A percentile compares a stretch with the other conserved stretches of the same genome.
Evolutionary conservation across 192 early-diverging fungal genomes (phyloP).

Genomic region (Umbelopsis sp.): DNA sequence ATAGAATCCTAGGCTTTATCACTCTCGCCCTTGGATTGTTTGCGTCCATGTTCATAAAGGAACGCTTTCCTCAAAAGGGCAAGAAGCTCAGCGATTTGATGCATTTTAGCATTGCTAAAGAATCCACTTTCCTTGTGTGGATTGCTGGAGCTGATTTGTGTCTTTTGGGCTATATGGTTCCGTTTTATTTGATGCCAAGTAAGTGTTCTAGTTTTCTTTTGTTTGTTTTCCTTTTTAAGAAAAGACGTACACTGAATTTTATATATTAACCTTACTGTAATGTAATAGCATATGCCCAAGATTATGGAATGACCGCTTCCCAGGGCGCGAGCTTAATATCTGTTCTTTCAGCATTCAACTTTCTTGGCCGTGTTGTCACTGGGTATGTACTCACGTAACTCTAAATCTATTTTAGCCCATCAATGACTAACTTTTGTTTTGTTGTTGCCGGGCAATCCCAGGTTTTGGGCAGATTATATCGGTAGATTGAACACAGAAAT

Average conservation of each 20-base stretch:
- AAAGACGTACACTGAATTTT: neutral
- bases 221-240: conserved; percentile 3
- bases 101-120: conserved; percentile 31
- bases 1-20: conserved; percentile 60
- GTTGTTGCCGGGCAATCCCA: neutral
- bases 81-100: conserved; percentile 4
- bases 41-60: conserved; percentile 22
- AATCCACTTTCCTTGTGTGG: conserved; percentile 37
- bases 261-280: neutral
- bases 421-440: neutral
- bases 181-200: conserved; percentile 45
- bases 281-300: conserved; percentile 25
- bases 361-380: conserved; percentile 26
- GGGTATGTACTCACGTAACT: conserved; percentile 18
- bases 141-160: conserved; percentile 30
- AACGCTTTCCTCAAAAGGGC: conserved; percentile 19
- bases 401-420: neutral
- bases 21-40: conserved; percentile 44
- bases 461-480: conserved; percentile 25
- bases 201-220: conserved; percentile 3
- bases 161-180: conserved; percentile 46
- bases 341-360: conserved; percentile 33
- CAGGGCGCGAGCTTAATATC: conserved; percentile 26
- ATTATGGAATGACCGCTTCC: conserved; percentile 22
- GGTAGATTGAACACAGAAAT: conserved; percentile 37